Percentiles rank a stretch among this genome's conserved stretches.
Evolutionary conservation across 768 basidiomycete genomes (phyloP).

Genomic region (Pleurotus giganteus): DNA sequence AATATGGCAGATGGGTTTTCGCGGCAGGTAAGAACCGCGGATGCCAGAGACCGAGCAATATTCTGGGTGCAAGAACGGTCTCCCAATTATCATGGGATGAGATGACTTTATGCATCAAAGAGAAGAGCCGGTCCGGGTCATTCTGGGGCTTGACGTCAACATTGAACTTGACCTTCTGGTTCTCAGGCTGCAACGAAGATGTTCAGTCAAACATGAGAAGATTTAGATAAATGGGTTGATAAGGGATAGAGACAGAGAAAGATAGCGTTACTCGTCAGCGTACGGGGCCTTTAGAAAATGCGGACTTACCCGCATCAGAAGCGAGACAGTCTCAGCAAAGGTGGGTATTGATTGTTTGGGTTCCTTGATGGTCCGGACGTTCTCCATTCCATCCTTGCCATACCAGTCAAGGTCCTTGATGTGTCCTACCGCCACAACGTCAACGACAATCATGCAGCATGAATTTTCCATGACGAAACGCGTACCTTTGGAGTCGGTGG

Average conservation of each 20-base stretch:
- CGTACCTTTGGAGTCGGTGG: conserved; percentile 74
- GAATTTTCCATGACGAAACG: background rate
- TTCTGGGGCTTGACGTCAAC: conserved; percentile 95
- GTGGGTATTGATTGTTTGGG: conserved; percentile 90
- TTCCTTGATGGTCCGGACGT: conserved; percentile 74
- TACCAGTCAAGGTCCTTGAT: conserved; percentile 74
- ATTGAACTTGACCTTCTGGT: conserved; percentile 74
- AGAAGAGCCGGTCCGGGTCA: conserved; percentile 82
- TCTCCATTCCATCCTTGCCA: conserved; percentile 69
- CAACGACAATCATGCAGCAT: background rate
- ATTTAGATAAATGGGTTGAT: background rate
- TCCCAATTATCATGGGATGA: conserved; percentile 68
- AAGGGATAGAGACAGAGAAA: conserved; percentile 9
- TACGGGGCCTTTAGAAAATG: conserved; percentile 11
- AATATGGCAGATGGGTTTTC: conserved; percentile 73
- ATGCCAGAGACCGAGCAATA: conserved; percentile 87
- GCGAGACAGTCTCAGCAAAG: conserved; percentile 77
- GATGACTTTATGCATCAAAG: conserved; percentile 71
- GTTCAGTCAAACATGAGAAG: background rate
- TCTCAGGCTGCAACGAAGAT: conserved; percentile 54
- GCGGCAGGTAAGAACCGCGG: conserved; percentile 84
- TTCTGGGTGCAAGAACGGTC: conserved; percentile 71
- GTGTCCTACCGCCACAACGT: conserved; percentile 38
- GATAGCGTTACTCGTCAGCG: conserved; percentile 12
- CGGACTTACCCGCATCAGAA: conserved; percentile 68